A percentile compares a stretch with the other conserved stretches of the same genome.
Evolutionary conservation across 2,329 filamentous ascomycete species (phyloP).

Genomic region (Colletotrichum eremochloae): DNA sequence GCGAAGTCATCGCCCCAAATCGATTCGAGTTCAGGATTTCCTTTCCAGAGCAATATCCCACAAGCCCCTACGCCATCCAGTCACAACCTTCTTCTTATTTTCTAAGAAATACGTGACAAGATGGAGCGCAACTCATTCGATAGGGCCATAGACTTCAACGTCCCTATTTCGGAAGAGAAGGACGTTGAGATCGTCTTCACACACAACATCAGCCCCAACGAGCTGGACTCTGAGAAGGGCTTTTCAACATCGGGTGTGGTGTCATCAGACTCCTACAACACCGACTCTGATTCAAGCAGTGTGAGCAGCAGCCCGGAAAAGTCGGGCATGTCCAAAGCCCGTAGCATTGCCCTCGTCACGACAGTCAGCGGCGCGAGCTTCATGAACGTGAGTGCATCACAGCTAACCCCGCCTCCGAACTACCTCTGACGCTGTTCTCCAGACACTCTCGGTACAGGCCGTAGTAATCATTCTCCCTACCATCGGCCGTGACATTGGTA

Average conservation of each 20-base stretch:
- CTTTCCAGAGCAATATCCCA: constrained; percentile 12
- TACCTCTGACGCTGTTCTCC: neutral
- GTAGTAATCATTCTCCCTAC: constrained; percentile 73
- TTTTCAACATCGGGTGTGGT: neutral
- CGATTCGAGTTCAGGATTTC: neutral
- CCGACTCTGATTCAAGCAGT: constrained; percentile 43
- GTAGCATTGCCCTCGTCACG: constrained; percentile 66
- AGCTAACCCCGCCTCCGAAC: neutral
- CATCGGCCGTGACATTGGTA: constrained; percentile 68
- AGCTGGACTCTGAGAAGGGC: constrained; percentile 22
- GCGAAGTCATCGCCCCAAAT: constrained; percentile 4
- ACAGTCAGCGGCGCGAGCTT: constrained; percentile 69
- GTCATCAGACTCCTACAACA: constrained; percentile 5
- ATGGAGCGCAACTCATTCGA: constrained; percentile 21
- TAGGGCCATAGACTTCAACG: constrained; percentile 1
- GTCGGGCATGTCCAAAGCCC: constrained; percentile 61
- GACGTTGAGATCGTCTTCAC: constrained; percentile 20
- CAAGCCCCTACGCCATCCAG: neutral
- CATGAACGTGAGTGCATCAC: constrained; percentile 60
- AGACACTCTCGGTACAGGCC: constrained; percentile 70
- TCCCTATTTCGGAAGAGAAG: constrained; percentile 24
- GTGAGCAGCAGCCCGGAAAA: constrained; percentile 31
- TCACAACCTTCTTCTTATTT: neutral
- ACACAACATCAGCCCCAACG: constrained; percentile 13
- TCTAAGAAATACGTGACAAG: neutral